Evolutionary conservation across 306 rosid genomes (phyloP), one percentile per base, ranked within the genome.

Genomic region (Cotoneaster glaucophyllus): DNA sequence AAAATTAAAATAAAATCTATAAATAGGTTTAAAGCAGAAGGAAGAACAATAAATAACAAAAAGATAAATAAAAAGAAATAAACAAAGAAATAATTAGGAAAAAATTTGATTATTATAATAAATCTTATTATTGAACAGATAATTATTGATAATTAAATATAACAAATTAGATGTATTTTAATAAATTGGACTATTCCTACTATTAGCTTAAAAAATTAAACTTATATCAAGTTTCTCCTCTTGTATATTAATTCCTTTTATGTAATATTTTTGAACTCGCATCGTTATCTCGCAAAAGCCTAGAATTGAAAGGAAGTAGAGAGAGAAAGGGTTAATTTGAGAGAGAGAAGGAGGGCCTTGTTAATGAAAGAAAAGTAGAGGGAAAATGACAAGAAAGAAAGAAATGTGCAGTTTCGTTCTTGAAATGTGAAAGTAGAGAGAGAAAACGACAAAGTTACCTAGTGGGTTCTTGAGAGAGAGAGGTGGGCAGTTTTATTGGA

Each of bases 381-480:
- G 79, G 80, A 84, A 82, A 79, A 82, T 79, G 90, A 85, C 88
- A 87, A 70, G 80, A 76, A 78, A 74, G 88, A 65, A 77, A 71
- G 70, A 67, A 44, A 25, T 59, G 68, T 74, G 62, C 70, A 56
- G 64, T 69, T n/a, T n/a, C n/a, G n/a, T n/a, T 65, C 81, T 74
- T 68, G 59, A 74, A 37, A 48, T 50, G 71, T 48, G 34, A 75
- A 69, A 85, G 64, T 73, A 31, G 80, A 10, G 67, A 34, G 73
- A 81, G 85, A 88, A 74, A 85, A 70, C 79, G 82, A 75, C 84
- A 71, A 73, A 77, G 73, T 52, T 56, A 58, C 57, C 43, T 56
- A 64, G 79, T 65, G 56, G 75, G 71, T 32, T 76, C 53, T 12
- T 67, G 19, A 5, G 73, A 63, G 76, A 61, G 70, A 68, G 54